phyloP scores from a whole-genome alignment of 1,284 basidiomycete genomes.

The Ceratobasidium sp. region DNA sequence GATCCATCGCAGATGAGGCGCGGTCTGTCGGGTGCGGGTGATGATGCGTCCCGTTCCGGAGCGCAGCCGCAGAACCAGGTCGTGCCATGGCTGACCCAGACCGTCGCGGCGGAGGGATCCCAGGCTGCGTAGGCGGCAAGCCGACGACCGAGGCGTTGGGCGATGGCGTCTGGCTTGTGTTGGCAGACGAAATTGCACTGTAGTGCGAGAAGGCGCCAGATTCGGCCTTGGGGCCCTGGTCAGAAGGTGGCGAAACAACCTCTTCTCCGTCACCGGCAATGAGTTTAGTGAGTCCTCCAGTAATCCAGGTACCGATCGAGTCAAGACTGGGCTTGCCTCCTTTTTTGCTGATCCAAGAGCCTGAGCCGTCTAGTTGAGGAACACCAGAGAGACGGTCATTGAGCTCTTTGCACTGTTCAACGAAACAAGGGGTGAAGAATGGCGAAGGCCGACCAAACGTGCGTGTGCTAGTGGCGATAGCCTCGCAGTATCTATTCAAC shows the following conservation, averaged over 20 bases:
- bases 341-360: constrained; percentile 85
- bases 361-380: constrained; percentile 74
- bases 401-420: constrained; percentile 83
- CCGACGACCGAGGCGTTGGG: constrained; percentile 70
- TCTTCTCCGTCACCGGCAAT: constrained; percentile 88
- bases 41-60: constrained; percentile 54
- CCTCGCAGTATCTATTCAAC: constrained; percentile 85
- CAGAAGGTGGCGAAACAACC: constrained; percentile 57
- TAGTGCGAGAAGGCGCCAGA: constrained; percentile 93
- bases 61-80: constrained; percentile 73
- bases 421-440: constrained; percentile 72
- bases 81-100: constrained; percentile 53
- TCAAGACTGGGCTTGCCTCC: constrained; percentile 90
- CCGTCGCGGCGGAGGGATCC: constrained; percentile 35
- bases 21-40: constrained; percentile 66
- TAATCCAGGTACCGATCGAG: constrained; percentile 91
- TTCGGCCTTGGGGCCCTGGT: constrained; percentile 59
- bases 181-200: constrained; percentile 88
- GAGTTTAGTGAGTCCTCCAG: constrained; percentile 94
- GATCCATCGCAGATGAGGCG: constrained; percentile 80
- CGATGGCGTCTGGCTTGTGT: constrained; percentile 75
- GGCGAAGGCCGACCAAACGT: constrained; percentile 67
- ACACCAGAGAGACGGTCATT: constrained; percentile 84
- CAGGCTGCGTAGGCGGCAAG: constrained; percentile 40
- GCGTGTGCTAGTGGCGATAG: constrained; percentile 77